Percentiles rank a stretch among this genome's conserved stretches.
Conservation (phyloP, 192 early-diverging fungal species). For the Podila verticillata region DNA sequence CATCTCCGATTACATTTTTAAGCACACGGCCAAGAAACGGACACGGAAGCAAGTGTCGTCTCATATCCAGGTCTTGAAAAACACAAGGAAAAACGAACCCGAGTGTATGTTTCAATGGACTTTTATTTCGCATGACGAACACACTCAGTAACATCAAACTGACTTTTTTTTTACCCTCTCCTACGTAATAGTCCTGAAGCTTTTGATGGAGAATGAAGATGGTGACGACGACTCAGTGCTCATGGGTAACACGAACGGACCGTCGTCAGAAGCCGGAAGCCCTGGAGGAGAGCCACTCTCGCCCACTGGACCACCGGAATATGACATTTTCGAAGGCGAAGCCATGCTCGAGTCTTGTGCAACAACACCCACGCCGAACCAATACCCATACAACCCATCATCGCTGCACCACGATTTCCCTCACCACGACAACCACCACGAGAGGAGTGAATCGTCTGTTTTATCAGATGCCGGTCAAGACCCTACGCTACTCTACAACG, state of each 20-base stretch:
- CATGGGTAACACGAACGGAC: neutral
- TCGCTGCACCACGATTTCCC: neutral
- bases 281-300: slow-evolving; percentile 9
- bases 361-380: neutral
- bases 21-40: slow-evolving; percentile 69
- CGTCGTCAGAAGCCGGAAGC: slow-evolving; percentile 5
- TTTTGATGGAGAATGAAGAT: slow-evolving; percentile 58
- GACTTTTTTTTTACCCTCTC: slow-evolving; percentile 3
- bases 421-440: neutral
- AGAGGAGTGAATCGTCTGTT: neutral
- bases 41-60: slow-evolving; percentile 84
- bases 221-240: slow-evolving; percentile 46
- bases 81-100: slow-evolving; percentile 70
- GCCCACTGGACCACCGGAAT: neutral
- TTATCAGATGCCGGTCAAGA: neutral
- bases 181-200: slow-evolving; percentile 58
- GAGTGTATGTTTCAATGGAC: slow-evolving; percentile 49
- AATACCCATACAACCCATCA: neutral
- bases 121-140: no score
- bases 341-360: neutral
- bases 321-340: slow-evolving; percentile 1
- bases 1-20: slow-evolving; percentile 78
- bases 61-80: slow-evolving; percentile 82
- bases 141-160: neutral
- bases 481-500: neutral